Evolutionary conservation across 78 protist species (phyloP).

Genomic region (Chrysochromulina tobinii): DNA sequence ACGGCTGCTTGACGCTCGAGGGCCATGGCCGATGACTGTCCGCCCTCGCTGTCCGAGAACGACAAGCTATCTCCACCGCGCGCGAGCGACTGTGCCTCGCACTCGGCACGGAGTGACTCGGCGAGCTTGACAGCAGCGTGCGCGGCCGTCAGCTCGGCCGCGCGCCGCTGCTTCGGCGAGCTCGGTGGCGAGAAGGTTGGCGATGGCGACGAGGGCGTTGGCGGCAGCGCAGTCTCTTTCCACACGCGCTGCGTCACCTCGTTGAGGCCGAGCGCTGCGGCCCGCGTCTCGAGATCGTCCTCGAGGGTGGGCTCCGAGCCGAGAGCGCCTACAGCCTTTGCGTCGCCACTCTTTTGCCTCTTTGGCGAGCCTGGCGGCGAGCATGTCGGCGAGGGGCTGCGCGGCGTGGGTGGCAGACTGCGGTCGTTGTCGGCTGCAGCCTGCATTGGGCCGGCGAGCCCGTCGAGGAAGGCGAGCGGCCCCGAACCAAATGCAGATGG

Average conservation of each 20-base stretch:
- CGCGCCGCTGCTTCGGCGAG: background rate
- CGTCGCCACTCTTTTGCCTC: background rate
- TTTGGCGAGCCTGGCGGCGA: background rate
- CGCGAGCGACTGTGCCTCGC: too few species aligned
- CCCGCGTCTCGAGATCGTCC: background rate
- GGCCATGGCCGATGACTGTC: too few species aligned
- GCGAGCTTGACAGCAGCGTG: too few species aligned
- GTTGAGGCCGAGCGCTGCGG: conserved; percentile 12
- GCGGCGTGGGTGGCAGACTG: background rate
- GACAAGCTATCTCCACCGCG: too few species aligned
- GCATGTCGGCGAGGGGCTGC: conserved; percentile 11
- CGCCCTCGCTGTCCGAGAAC: too few species aligned
- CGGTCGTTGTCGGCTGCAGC: background rate
- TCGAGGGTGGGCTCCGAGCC: background rate
- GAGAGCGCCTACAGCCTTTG: too few species aligned
- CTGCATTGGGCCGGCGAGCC: background rate
- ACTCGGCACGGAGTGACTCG: too few species aligned
- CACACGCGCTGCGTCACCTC: conserved; percentile 8
- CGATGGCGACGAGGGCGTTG: background rate
- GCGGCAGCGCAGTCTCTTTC: background rate
- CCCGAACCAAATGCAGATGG: too few species aligned
- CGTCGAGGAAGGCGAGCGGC: too few species aligned
- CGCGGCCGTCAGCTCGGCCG: too few species aligned
- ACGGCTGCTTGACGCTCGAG: too few species aligned
- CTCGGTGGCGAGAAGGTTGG: background rate